Conservation (phyloP, 2,329 filamentous ascomycete genomes). For the Lachnellula occidentalis region DNA sequence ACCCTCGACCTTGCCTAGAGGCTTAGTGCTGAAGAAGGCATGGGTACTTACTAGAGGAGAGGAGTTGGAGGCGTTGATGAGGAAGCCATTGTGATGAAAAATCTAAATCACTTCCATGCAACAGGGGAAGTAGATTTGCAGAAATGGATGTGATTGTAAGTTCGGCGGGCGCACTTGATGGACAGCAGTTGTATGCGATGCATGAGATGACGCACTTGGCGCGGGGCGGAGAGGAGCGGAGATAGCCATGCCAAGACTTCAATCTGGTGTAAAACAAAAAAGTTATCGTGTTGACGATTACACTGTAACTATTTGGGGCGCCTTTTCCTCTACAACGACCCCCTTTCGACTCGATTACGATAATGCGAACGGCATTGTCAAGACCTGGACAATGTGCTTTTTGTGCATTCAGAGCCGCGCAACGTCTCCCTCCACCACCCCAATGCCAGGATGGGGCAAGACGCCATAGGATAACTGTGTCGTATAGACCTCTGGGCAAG, state of each 20-base stretch:
- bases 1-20: too few species aligned
- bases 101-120: conserved; percentile 5
- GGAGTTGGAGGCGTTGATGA: conserved; percentile 63
- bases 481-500: not conserved
- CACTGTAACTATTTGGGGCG: too few species aligned
- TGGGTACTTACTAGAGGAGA: conserved; percentile 65
- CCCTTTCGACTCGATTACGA: conserved; percentile 5
- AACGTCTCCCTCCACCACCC: conserved; percentile 25
- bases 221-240: not conserved
- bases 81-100: conserved; percentile 54
- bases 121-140: not conserved
- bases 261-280: not conserved
- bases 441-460: not conserved
- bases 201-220: not conserved
- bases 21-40: too few species aligned
- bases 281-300: not conserved
- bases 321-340: not conserved
- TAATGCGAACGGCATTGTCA: conserved; percentile 37
- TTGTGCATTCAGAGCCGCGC: conserved; percentile 33
- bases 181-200: not conserved
- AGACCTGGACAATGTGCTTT: conserved; percentile 36
- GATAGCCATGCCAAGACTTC: not conserved
- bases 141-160: not conserved
- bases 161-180: not conserved
- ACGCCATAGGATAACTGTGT: not conserved